Evolutionary conservation across 129 eudicot species (phyloP).

Genomic region (Oenanthe sinensis): DNA sequence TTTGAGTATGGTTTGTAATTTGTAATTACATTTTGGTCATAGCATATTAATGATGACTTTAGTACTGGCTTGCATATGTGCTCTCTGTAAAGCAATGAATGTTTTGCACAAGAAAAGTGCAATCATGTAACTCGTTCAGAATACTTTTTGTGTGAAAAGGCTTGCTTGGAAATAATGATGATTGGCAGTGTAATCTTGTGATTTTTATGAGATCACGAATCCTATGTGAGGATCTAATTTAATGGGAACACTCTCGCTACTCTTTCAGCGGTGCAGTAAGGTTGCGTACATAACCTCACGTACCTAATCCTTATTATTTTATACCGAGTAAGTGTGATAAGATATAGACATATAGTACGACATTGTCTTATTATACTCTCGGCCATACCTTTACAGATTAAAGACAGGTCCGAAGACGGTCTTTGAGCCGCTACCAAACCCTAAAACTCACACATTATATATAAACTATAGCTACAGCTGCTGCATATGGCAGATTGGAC

Average conservation of each 20-base stretch:
- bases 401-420: neutral
- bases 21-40: neutral
- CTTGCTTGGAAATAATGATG: neutral
- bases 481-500: neutral
- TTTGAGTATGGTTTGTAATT: neutral
- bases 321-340: too few species aligned
- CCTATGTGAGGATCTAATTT: too few species aligned
- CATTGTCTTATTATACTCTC: neutral
- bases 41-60: slow-evolving; percentile 5
- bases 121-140: neutral
- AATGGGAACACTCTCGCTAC: too few species aligned
- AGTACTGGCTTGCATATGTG: slow-evolving; percentile 1
- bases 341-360: neutral
- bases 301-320: neutral
- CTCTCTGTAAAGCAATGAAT: slow-evolving; percentile 4
- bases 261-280: too few species aligned
- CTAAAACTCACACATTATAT: too few species aligned
- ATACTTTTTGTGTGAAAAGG: neutral
- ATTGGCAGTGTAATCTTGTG: neutral
- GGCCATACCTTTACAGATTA: neutral
- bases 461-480: neutral
- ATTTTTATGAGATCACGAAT: neutral
- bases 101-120: neutral
- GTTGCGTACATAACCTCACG: too few species aligned
- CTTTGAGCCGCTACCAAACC: too few species aligned